phyloP scores from a whole-genome alignment of 768 basidiomycete species.

The Amyloporia xantha region DNA sequence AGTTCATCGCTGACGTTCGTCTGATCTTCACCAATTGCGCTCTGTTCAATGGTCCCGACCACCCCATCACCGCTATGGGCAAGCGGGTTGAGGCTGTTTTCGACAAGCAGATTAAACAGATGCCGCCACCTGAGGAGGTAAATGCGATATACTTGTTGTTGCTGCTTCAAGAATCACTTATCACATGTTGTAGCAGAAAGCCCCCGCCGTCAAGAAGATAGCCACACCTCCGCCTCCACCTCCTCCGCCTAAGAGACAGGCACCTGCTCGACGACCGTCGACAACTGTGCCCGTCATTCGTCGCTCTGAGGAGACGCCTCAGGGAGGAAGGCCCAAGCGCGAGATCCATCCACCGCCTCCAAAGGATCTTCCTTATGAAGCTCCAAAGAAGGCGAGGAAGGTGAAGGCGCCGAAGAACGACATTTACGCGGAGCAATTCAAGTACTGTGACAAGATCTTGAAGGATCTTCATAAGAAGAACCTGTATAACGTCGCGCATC shows the following conservation, averaged over 20 bases:
- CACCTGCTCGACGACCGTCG: slow-evolving; percentile 60
- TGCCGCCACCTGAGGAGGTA: slow-evolving; percentile 77
- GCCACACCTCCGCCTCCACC: slow-evolving; percentile 35
- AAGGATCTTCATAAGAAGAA: slow-evolving; percentile 75
- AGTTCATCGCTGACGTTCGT: slow-evolving; percentile 81
- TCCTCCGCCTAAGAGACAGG: slow-evolving; percentile 37
- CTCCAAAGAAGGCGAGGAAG: slow-evolving; percentile 62
- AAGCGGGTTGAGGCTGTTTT: slow-evolving; percentile 78
- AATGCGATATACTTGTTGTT: slow-evolving; percentile 25
- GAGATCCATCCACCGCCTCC: slow-evolving; percentile 96
- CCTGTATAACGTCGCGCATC: slow-evolving; percentile 61
- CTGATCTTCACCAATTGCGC: slow-evolving; percentile 84
- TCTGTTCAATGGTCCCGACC: slow-evolving; percentile 92
- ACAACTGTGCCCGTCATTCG: slow-evolving; percentile 79
- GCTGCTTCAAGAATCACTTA: neutral
- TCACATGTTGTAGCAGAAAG: slow-evolving; percentile 28
- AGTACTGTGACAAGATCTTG: slow-evolving; percentile 73
- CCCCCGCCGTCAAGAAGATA: slow-evolving; percentile 41
- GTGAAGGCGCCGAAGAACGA: slow-evolving; percentile 55
- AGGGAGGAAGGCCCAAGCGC: slow-evolving; percentile 81
- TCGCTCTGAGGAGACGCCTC: slow-evolving; percentile 56
- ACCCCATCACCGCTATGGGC: slow-evolving; percentile 71
- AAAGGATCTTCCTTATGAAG: slow-evolving; percentile 84
- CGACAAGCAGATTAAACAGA: slow-evolving; percentile 80
- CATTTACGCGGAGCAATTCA: slow-evolving; percentile 74